A percentile compares a stretch with the other conserved stretches of the same genome.
Conservation (phyloP, 1,139 yeast genomes). For the Geotrichum candidum region DNA sequence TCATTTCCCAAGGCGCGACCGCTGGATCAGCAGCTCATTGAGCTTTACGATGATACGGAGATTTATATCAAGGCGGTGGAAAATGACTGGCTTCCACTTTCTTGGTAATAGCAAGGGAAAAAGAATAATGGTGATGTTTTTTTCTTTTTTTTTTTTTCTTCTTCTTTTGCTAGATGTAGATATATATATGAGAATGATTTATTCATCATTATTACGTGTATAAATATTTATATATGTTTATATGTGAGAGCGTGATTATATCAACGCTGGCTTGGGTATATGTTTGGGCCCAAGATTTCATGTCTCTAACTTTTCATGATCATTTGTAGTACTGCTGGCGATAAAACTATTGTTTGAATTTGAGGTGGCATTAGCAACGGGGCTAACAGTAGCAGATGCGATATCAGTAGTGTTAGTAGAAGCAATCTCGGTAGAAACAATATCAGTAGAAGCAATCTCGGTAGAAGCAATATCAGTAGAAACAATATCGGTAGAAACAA, state of each 20-base stretch:
- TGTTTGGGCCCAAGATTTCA: neutral
- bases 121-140: neutral
- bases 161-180: no score
- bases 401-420: no score
- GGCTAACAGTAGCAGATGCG: no score
- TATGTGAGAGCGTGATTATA: neutral
- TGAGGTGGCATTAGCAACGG: neutral
- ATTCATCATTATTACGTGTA: neutral
- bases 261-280: neutral
- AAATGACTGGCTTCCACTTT: conserved; percentile 57
- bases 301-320: neutral
- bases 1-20: conserved; percentile 95
- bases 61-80: conserved; percentile 49
- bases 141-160: no score
- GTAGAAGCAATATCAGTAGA: no score
- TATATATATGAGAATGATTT: neutral
- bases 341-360: neutral
- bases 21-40: conserved; percentile 91
- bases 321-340: neutral
- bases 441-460: no score
- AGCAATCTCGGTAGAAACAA: no score
- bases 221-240: neutral
- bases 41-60: conserved; percentile 66
- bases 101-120: conserved; percentile 43
- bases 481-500: neutral